Evolutionary conservation across 1,139 yeast genomes (phyloP).

Genomic region (Blastobotrys apis): DNA sequence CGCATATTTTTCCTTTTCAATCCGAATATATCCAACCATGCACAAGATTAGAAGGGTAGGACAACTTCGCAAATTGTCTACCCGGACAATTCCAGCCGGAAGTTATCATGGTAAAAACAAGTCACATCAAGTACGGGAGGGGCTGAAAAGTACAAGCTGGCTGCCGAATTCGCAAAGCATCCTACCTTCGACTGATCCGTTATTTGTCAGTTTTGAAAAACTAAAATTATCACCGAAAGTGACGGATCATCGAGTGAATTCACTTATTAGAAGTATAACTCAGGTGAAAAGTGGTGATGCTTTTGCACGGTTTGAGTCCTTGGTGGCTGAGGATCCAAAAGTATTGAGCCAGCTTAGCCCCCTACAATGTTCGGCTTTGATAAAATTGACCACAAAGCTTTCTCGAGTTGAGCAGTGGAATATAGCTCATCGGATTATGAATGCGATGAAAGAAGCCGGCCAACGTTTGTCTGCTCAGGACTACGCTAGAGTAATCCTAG

Average conservation of each 20-base stretch:
- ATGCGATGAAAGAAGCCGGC: slow-evolving; percentile 24
- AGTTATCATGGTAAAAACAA: slow-evolving; percentile 4
- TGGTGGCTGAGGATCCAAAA: slow-evolving; percentile 13
- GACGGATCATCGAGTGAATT: slow-evolving; percentile 9
- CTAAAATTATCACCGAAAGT: not conserved
- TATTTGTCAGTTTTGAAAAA: not conserved
- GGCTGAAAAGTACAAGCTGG: slow-evolving; percentile 1
- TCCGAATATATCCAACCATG: slow-evolving; percentile 1
- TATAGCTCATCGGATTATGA: slow-evolving; percentile 8
- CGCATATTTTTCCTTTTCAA: not conserved
- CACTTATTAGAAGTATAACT: slow-evolving; percentile 9
- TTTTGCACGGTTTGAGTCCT: slow-evolving; percentile 12
- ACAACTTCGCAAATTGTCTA: not conserved
- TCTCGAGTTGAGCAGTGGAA: slow-evolving; percentile 2
- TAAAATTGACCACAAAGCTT: slow-evolving; percentile 4
- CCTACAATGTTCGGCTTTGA: slow-evolving; percentile 10
- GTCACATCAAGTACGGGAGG: slow-evolving; percentile 1
- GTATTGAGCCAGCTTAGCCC: slow-evolving; percentile 11
- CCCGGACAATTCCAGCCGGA: slow-evolving; percentile 5
- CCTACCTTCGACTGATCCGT: slow-evolving; percentile 10
- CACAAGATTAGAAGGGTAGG: not conserved
- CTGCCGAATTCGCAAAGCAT: slow-evolving; percentile 5
- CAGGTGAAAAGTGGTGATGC: not conserved
- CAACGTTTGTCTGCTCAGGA: slow-evolving; percentile 25
- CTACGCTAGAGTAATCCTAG: slow-evolving; percentile 28